phyloP scores from a whole-genome alignment of 805 yeast species.

The Hanseniaspora taiwanica region DNA sequence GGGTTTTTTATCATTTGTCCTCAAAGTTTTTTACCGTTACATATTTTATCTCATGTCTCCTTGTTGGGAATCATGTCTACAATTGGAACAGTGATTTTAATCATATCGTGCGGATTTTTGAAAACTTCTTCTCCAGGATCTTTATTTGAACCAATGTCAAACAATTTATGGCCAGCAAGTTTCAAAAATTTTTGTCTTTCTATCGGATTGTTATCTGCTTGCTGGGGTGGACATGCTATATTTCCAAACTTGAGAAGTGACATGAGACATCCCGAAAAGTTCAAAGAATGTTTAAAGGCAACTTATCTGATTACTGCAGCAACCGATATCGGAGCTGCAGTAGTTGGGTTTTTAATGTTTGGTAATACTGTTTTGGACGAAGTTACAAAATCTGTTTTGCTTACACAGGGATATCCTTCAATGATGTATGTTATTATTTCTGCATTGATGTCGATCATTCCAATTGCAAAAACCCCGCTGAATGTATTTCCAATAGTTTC shows the following conservation, averaged over 20 bases:
- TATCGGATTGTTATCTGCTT: slow-evolving; percentile 60
- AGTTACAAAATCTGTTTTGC: slow-evolving; percentile 61
- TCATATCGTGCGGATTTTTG: slow-evolving; percentile 49
- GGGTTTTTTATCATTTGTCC: slow-evolving; percentile 68
- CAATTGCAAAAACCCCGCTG: slow-evolving; percentile 73
- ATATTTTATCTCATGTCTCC: slow-evolving; percentile 54
- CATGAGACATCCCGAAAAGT: slow-evolving; percentile 54
- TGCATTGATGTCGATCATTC: slow-evolving; percentile 63
- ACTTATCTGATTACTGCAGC: slow-evolving; percentile 49
- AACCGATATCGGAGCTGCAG: slow-evolving; percentile 52
- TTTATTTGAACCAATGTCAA: slow-evolving; percentile 44
- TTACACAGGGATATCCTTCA: slow-evolving; percentile 53
- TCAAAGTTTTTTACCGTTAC: slow-evolving; percentile 66
- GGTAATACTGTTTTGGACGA: slow-evolving; percentile 58
- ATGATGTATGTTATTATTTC: slow-evolving; percentile 48
- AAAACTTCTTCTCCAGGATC: slow-evolving; percentile 65
- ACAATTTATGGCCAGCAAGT: slow-evolving; percentile 52
- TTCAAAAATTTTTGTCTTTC: slow-evolving; percentile 40
- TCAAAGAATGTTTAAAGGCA: slow-evolving; percentile 35
- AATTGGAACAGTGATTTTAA: slow-evolving; percentile 43
- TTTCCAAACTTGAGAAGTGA: slow-evolving; percentile 63
- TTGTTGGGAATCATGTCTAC: slow-evolving; percentile 63
- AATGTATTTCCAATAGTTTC: slow-evolving; percentile 73
- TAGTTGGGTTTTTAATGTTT: slow-evolving; percentile 68
- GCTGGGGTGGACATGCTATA: slow-evolving; percentile 78